phyloP scores from a whole-genome alignment of 805 yeast genomes.

The Priceomyces melissophilus region DNA sequence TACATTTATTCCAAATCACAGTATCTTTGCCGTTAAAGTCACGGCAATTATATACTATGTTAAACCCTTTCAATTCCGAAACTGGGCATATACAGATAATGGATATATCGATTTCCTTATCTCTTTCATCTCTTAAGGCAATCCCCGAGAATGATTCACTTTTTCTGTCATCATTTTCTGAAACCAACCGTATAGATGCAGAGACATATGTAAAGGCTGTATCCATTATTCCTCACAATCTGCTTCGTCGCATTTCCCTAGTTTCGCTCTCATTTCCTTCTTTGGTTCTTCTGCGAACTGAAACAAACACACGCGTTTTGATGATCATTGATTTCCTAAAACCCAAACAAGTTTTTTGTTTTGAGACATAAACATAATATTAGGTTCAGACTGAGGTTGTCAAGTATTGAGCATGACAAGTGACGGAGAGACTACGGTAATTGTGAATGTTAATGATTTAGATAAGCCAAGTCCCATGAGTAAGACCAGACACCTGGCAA shows the following conservation, averaged over 20 bases:
- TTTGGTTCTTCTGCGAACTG: too few relatives aligned
- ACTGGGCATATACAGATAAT: slow-evolving; percentile 15
- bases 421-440: neutral
- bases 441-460: neutral
- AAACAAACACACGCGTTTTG: too few relatives aligned
- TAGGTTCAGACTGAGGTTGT: neutral
- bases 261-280: too few relatives aligned
- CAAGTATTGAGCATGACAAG: too few relatives aligned
- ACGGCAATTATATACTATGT: slow-evolving; percentile 8
- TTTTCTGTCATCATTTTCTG: slow-evolving; percentile 12
- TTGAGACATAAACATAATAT: neutral
- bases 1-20: slow-evolving; percentile 13
- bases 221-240: neutral
- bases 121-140: slow-evolving; percentile 9
- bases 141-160: slow-evolving; percentile 21
- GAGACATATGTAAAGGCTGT: slow-evolving; percentile 18
- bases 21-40: slow-evolving; percentile 6
- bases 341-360: neutral
- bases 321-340: neutral
- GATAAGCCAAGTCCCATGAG: neutral
- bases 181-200: slow-evolving; percentile 19
- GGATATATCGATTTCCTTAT: slow-evolving; percentile 7
- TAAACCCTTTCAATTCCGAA: slow-evolving; percentile 4
- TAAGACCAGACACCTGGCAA: slow-evolving; percentile 1
- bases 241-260: too few relatives aligned